These are phyloP conservation scores for Cajanus cajan DNA, from an alignment of 306 rosid species.

Conservation along the genomic window DNA sequence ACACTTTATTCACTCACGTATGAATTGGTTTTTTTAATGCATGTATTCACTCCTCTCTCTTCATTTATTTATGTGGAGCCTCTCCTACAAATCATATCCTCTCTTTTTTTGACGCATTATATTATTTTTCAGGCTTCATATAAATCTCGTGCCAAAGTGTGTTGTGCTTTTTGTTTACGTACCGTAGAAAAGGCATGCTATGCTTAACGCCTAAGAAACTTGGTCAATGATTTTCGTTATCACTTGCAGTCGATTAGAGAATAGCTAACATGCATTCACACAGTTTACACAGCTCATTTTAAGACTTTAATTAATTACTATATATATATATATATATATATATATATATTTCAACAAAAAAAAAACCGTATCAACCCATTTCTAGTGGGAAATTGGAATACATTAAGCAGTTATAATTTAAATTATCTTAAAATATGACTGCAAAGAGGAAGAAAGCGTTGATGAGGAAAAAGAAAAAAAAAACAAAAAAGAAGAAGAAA, in stretches of 20 bases:
- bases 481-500: no score
- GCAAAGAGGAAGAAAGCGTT: no score
- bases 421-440: no score
- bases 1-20: neutral
- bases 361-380: no score
- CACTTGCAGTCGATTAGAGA: neutral
- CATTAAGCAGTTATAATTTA: no score
- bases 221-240: constrained; percentile 11
- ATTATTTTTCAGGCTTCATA: constrained; percentile 23
- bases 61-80: constrained; percentile 33
- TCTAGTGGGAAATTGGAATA: no score
- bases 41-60: neutral
- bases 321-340: no score
- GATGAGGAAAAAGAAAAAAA: no score
- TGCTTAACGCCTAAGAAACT: constrained; percentile 76
- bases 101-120: constrained; percentile 11
- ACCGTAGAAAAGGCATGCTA: constrained; percentile 35
- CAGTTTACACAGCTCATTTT: neutral
- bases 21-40: neutral
- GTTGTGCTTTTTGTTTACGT: constrained; percentile 38
- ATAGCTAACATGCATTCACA: neutral
- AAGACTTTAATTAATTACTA: no score
- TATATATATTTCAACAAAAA: no score
- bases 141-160: constrained; percentile 28
- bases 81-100: neutral